These are phyloP conservation scores for Coemansia sp. DNA, from an alignment of 192 early-diverging fungal species.

Conservation along the genomic window DNA sequence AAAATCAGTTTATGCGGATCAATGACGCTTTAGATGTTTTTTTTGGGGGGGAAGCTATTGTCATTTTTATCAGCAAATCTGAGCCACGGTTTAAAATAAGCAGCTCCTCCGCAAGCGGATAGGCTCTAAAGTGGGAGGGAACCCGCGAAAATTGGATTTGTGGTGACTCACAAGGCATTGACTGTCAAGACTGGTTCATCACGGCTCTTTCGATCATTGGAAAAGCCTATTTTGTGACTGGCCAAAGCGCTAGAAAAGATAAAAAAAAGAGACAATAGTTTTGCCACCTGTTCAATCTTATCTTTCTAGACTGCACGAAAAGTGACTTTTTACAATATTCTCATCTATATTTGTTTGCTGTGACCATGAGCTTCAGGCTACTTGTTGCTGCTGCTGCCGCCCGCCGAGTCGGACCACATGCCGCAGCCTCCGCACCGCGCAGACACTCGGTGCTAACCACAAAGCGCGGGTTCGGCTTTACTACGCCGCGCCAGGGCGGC, in stretches of 20 bases:
- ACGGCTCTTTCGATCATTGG: neutral
- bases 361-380: slow-evolving; percentile 49
- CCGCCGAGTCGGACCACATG: slow-evolving; percentile 14
- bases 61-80: no score
- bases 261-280: neutral
- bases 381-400: slow-evolving; percentile 53
- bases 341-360: slow-evolving; percentile 4
- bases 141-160: neutral
- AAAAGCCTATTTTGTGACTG: neutral
- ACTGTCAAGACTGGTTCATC: neutral
- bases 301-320: neutral
- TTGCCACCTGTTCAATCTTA: neutral
- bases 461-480: slow-evolving; percentile 34
- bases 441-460: slow-evolving; percentile 19
- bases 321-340: neutral
- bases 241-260: neutral
- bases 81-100: no score
- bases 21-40: no score
- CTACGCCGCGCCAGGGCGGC: slow-evolving; percentile 23
- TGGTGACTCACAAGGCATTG: neutral
- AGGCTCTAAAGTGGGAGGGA: neutral
- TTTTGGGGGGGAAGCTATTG: no score
- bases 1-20: no score
- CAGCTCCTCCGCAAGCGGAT: no score
- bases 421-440: slow-evolving; percentile 5